Evolutionary conservation across 2,329 filamentous ascomycete species (phyloP).

Genomic region (Xylariomycetidae sp.): DNA sequence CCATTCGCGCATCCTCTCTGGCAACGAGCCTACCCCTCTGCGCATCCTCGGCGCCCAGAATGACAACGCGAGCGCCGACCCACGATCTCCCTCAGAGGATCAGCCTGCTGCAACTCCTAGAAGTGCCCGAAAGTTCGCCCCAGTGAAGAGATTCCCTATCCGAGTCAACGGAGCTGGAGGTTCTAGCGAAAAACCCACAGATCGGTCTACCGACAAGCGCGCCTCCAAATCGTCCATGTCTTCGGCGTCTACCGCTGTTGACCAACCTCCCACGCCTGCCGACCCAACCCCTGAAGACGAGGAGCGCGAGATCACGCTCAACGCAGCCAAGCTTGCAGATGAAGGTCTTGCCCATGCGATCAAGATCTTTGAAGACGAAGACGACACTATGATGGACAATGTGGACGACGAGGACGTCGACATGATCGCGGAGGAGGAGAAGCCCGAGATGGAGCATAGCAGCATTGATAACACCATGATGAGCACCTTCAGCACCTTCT

Average conservation of each 20-base stretch:
- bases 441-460: slow-evolving; percentile 31
- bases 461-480: slow-evolving; percentile 65
- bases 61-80: slow-evolving; percentile 19
- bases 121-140: slow-evolving; percentile 37
- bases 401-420: slow-evolving; percentile 24
- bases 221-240: too few relatives aligned
- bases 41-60: slow-evolving; percentile 40
- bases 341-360: slow-evolving; percentile 53
- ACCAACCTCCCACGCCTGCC: neutral
- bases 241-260: slow-evolving; percentile 7
- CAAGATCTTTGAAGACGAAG: slow-evolving; percentile 54
- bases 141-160: slow-evolving; percentile 56
- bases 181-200: slow-evolving; percentile 6
- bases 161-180: slow-evolving; percentile 36
- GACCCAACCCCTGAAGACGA: slow-evolving; percentile 10
- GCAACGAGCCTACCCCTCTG: slow-evolving; percentile 50
- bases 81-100: slow-evolving; percentile 18
- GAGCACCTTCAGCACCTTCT: slow-evolving; percentile 85
- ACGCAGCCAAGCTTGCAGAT: slow-evolving; percentile 49
- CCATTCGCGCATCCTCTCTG: slow-evolving; percentile 51
- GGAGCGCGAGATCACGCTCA: slow-evolving; percentile 37
- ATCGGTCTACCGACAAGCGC: slow-evolving; percentile 9
- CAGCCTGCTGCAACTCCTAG: slow-evolving; percentile 13
- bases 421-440: slow-evolving; percentile 16
- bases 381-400: slow-evolving; percentile 28